phyloP scores from a whole-genome alignment of 306 rosid genomes.

The Malus orientalis region DNA sequence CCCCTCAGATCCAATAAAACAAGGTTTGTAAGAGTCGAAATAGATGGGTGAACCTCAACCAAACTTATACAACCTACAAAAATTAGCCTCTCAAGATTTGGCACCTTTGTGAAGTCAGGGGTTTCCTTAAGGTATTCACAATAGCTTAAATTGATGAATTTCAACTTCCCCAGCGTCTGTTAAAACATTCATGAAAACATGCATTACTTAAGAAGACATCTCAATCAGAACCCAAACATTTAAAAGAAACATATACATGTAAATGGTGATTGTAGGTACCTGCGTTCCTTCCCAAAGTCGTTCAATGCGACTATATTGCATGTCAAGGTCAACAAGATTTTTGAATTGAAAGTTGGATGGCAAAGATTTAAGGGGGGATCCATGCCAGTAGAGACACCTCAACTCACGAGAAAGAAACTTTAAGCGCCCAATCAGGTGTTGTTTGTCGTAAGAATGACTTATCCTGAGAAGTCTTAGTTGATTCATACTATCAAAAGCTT shows the following conservation, averaged over 20 bases:
- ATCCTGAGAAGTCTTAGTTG: too few species aligned
- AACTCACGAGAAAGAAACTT: slow-evolving; percentile 7
- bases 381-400: slow-evolving; percentile 12
- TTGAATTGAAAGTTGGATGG: neutral
- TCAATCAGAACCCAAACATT: too few species aligned
- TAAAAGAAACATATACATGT: too few species aligned
- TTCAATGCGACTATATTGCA: neutral
- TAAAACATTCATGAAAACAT: neutral
- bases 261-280: neutral
- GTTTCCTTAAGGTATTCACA: neutral
- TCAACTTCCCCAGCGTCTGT: slow-evolving; percentile 9
- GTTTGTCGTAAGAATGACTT: too few species aligned
- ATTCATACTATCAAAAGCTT: too few species aligned
- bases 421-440: neutral
- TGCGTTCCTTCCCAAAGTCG: neutral
- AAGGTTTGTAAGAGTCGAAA: neutral
- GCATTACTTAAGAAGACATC: too few species aligned
- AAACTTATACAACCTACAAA: neutral
- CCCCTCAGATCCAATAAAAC: neutral
- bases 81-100: neutral
- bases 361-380: slow-evolving; percentile 5
- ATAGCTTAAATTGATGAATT: neutral
- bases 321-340: slow-evolving; percentile 14
- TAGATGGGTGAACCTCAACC: neutral
- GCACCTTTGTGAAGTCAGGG: slow-evolving; percentile 8